phyloP scores from a whole-genome alignment of 1,139 yeast species.

The Geotrichum candidum region DNA sequence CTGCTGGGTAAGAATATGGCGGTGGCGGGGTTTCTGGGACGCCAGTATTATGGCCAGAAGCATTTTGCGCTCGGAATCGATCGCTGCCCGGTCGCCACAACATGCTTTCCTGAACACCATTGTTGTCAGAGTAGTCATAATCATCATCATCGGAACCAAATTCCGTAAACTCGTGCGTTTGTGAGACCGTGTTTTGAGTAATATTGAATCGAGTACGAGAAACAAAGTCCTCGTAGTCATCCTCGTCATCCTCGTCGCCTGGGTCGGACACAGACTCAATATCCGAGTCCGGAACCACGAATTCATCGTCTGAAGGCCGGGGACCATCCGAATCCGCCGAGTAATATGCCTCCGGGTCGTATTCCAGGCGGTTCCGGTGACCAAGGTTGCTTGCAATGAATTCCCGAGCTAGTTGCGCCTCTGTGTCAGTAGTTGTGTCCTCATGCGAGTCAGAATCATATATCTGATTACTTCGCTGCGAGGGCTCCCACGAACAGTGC shows the following conservation, averaged over 20 bases:
- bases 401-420: neutral
- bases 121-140: conserved; percentile 1
- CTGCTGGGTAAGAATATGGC: neutral
- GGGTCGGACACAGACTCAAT: neutral
- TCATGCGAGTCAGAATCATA: neutral
- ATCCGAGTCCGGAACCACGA: neutral
- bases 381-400: neutral
- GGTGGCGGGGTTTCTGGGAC: conserved; percentile 9
- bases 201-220: neutral
- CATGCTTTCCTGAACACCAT: neutral
- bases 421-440: conserved; percentile 6
- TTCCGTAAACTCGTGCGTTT: neutral
- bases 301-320: neutral
- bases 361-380: neutral
- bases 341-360: neutral
- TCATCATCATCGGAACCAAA: conserved; percentile 6
- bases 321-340: neutral
- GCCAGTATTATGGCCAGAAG: neutral
- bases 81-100: neutral
- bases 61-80: neutral
- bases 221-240: neutral
- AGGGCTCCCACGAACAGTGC: conserved; percentile 22
- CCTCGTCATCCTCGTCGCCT: neutral
- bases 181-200: neutral
- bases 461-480: neutral